phyloP scores from a whole-genome alignment of 371 early-diverging fungal species.

The Mortierella sp. region DNA sequence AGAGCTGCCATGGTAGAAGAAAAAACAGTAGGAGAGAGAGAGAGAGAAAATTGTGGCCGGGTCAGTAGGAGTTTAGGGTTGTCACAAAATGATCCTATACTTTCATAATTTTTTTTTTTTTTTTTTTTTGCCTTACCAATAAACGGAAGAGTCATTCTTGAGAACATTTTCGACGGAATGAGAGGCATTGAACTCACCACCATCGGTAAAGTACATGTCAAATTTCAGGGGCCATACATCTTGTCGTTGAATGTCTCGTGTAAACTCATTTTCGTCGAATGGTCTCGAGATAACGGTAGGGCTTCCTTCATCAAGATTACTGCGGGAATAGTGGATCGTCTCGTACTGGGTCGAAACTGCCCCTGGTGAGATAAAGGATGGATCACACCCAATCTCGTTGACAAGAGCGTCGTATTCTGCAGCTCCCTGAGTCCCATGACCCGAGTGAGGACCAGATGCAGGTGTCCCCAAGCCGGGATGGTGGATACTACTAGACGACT shows the following conservation, averaged over 20 bases:
- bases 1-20: no score
- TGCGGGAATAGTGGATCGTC: background rate
- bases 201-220: slow-evolving; percentile 47
- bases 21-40: no score
- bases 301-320: no score
- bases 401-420: no score
- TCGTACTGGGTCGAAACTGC: slow-evolving; percentile 15
- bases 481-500: background rate
- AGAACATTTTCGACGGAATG: slow-evolving; percentile 48
- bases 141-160: slow-evolving; percentile 47
- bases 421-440: no score
- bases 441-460: no score
- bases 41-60: no score
- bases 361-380: background rate
- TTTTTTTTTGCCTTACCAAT: slow-evolving; percentile 33
- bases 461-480: background rate
- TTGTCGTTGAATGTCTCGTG: background rate
- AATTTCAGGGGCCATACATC: slow-evolving; percentile 48
- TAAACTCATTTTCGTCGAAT: no score
- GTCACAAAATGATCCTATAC: no score
- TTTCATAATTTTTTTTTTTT: no score
- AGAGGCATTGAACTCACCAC: slow-evolving; percentile 48
- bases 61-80: no score
- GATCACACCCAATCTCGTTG: background rate
- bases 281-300: no score